Evolutionary conservation across 75 land plant species (phyloP).

Genomic region (Chamaecyparis obtusa): DNA sequence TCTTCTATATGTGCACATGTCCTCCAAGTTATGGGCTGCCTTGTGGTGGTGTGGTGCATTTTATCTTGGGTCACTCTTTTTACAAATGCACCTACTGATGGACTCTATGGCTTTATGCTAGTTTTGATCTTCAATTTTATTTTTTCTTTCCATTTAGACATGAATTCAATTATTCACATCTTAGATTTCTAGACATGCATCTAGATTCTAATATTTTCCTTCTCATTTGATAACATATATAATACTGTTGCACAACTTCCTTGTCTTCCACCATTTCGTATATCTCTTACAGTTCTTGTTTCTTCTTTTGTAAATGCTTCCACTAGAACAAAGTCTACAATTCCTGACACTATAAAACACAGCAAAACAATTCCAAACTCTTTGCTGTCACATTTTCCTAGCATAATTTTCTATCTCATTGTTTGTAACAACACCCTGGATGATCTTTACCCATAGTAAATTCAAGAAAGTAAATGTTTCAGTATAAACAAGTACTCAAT

Average conservation of each 20-base stretch:
- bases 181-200: not conserved
- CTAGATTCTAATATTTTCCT: not conserved
- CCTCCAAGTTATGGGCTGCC: not conserved
- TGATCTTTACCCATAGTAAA: too few species aligned
- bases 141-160: not conserved
- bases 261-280: not conserved
- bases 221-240: not conserved
- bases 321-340: not conserved
- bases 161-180: not conserved
- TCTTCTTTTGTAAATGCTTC: not conserved
- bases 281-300: not conserved
- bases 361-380: not conserved
- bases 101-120: not conserved
- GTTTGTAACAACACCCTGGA: too few species aligned
- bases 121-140: not conserved
- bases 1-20: not conserved
- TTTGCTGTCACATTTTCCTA: too few species aligned
- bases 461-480: too few species aligned
- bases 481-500: too few species aligned
- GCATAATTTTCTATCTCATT: too few species aligned
- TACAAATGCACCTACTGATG: not conserved
- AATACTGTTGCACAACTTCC: not conserved
- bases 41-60: not conserved
- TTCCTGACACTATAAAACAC: not conserved
- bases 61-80: not conserved